Conservation (phyloP, 108 stramenopile genomes). For the Asterionellopsis glacialis region DNA sequence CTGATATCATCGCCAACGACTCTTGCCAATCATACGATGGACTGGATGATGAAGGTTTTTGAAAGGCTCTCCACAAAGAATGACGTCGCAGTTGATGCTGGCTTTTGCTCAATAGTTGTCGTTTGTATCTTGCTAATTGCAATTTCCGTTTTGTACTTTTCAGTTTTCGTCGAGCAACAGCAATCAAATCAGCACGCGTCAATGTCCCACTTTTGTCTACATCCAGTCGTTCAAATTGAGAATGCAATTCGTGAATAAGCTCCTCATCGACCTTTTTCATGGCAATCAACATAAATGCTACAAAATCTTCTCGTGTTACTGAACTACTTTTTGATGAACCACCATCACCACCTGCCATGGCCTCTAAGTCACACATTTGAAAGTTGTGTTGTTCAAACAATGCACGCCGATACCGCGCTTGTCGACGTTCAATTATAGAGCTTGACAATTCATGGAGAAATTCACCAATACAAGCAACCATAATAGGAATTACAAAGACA, state of each 20-base stretch:
- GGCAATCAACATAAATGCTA: slow-evolving; percentile 75
- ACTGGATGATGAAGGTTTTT: too few species aligned
- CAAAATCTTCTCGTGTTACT: slow-evolving; percentile 60
- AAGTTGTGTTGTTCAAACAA: slow-evolving; percentile 26
- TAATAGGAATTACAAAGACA: slow-evolving; percentile 50
- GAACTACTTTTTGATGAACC: too few species aligned
- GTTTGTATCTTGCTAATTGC: slow-evolving; percentile 31
- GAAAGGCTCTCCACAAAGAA: too few species aligned
- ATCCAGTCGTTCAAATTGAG: slow-evolving; percentile 55
- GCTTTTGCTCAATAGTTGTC: slow-evolving; percentile 3
- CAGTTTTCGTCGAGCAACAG: slow-evolving; percentile 40
- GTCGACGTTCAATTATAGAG: slow-evolving; percentile 25
- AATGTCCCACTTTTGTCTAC: slow-evolving; percentile 37
- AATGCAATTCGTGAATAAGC: slow-evolving; percentile 53
- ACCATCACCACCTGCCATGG: slow-evolving; percentile 37
- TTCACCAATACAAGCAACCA: slow-evolving; percentile 48
- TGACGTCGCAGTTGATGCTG: too few species aligned
- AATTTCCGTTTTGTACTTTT: slow-evolving; percentile 28
- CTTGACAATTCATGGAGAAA: slow-evolving; percentile 43
- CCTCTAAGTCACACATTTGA: slow-evolving; percentile 47
- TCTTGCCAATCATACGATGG: too few species aligned
- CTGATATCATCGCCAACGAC: too few species aligned
- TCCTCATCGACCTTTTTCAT: slow-evolving; percentile 69
- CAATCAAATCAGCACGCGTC: slow-evolving; percentile 40
- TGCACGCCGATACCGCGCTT: slow-evolving; percentile 21